Evolutionary conservation across 2,329 filamentous ascomycete species (phyloP), one percentile per base, ranked within the genome.

Genomic region (Aspergillus fructus): DNA sequence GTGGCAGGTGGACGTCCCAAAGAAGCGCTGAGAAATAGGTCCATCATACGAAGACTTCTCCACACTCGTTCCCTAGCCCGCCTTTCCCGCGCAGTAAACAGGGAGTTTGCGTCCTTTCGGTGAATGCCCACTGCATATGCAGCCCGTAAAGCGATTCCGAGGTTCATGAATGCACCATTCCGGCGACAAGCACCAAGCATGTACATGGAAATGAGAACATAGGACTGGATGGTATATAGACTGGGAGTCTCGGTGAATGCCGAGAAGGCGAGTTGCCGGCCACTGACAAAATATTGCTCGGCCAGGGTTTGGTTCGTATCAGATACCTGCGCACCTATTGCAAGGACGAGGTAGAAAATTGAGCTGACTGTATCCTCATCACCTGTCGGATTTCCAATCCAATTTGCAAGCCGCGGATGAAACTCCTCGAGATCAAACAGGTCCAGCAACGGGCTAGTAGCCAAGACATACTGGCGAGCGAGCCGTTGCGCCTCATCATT

Each of bases 101-200:
- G 73, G 27, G 78, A 78, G 56, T 81, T 82, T 12, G 81, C 79
- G 63, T 82, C 80, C 27, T 76, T 80, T 5, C 80, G 70, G 62
- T 83, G 81, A 21, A 83, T 71, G 1, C 81, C 81, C 23, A 83
- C 77, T 1, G 81, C 79, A 60, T 82, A 83, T 1, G 79, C 79
- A 12, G 80, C 78, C 27, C 80, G 75, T 21, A 81, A 72, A n/a
- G 81, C 79, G 53, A 82, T 72, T 58, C 79, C 80, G 17, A 83
- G 76, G 48, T 81, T 79, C 63, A 82, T 74, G 54, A 81, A 83
- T 5, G 80, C 80, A 1, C 79, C 80, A 58, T 83, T 83, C 11
- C 79, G 78, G 43, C 81, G 77, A 55, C 78, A 81, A 11, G 78
- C 78, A 27, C 79, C 72, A 3, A 83, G 71, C 78, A 83, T 79